Percentiles rank a stretch among this genome's conserved stretches.
Conservation (phyloP, 1,284 basidiomycete genomes). For the Vanrija sp. region DNA sequence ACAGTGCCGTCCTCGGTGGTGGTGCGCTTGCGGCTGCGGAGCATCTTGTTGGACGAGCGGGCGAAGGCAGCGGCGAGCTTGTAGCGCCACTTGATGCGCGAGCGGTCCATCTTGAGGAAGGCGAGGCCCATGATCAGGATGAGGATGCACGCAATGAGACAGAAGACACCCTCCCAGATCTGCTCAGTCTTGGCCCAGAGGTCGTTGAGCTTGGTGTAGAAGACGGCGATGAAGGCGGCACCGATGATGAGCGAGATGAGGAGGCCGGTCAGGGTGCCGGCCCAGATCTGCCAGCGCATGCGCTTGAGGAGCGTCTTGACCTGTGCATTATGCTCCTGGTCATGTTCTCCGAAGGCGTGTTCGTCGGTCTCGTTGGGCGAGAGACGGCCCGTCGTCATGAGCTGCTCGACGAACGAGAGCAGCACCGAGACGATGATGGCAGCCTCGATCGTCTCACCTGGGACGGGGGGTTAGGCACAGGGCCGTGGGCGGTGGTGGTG, state of each 20-base stretch:
- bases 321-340: constrained; percentile 14
- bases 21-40: constrained; percentile 5
- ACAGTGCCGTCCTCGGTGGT: constrained; percentile 8
- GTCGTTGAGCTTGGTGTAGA: constrained; percentile 55
- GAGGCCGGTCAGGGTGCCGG: constrained; percentile 71
- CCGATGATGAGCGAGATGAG: constrained; percentile 68
- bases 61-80: constrained; percentile 79
- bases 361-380: constrained; percentile 8
- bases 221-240: constrained; percentile 54
- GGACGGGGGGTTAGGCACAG: background rate
- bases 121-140: constrained; percentile 76
- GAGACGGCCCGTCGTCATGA: constrained; percentile 43
- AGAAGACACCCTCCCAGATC: constrained; percentile 66
- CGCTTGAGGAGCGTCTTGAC: constrained; percentile 40
- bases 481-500: background rate
- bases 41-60: constrained; percentile 1
- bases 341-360: constrained; percentile 3
- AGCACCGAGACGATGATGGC: constrained; percentile 50
- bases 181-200: constrained; percentile 53
- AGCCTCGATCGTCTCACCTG: constrained; percentile 49
- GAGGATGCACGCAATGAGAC: constrained; percentile 73
- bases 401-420: constrained; percentile 51
- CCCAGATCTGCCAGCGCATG: constrained; percentile 63
- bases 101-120: constrained; percentile 61
- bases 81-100: constrained; percentile 83